Base-by-base conservation (phyloP, 78 protist genomes). In the Tieghemostelium lacteum region DNA sequence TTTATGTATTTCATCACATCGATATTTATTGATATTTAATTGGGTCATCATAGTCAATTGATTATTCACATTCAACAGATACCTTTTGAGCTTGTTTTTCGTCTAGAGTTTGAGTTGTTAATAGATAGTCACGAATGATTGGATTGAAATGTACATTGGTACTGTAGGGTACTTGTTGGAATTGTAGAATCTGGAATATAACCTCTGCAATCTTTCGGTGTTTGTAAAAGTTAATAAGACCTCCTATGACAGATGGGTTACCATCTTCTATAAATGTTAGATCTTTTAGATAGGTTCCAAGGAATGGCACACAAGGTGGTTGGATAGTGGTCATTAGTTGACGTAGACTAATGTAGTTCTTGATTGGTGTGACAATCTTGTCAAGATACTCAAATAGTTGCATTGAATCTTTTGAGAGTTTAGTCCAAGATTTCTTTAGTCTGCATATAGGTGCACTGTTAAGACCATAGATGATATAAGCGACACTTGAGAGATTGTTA, bases 291-390 rank as follows among this genome's bases (percentile, higher is more conserved):
- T 67, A 60, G 1, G 61, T 88, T 7, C 86, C 93, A 14, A 88
- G 24, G 39, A 88, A 88, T 33, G 93, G 93, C 4, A 65, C 67
- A 37, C 93, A 88, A 16, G 93, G 93, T 26, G 93, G 93, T 64
- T 72, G 86, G 26, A 75, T 57, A 2, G 93, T 61, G 10, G 86
- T 22, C 86, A 72, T 72, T n/a, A 75, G 19, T 28, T 72, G 86
- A 7, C 93, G 49, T 36, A 88, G 29, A 28, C 76, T 54, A 3
- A 76, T 62, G 58, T 88, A 88, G 24, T 88, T 88, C 37, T 77
- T 75, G 34, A 72, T 7, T 49, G 93, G 93, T 26, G 93, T 69
- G 20, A 69, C 77, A 42, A 88, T 61, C 54, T 72, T 72, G 22
- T 88, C 75, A 2, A 88, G 22, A 60, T 75, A 72, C 28, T 88